Evolutionary conservation across 345 rosid species (phyloP), one percentile per base, ranked within the genome.

Genomic region (Camelina hispida): DNA sequence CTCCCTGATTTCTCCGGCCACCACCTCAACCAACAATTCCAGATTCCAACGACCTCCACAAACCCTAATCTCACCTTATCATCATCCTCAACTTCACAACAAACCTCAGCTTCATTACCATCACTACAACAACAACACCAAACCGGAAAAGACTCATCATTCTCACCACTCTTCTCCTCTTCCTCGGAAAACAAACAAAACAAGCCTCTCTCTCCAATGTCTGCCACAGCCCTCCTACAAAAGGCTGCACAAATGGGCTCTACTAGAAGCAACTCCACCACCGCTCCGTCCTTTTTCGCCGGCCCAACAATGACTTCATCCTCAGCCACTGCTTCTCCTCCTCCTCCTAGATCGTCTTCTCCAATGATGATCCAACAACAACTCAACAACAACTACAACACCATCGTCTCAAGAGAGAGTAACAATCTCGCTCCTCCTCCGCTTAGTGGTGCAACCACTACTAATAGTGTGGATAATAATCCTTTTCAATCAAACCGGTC

Each of bases 211-310:
- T 73, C 87, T 14, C 88, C 91, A 42, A 86, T 91, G 94, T 94
- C 96, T 0, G 97, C 98, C 13, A 94, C 98, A 1, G 96, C 95
- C 2, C 97, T 94, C 30, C 80, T 94, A 40, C 98, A 91, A 53
- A 94, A 94, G 66, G 98, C 97, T 32, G 98, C 98, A 4, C 97
- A 88, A 73, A 91, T 94, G 82, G 98, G 98, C 4, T 94, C 97
- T 34, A 85, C 93, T 28, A 83, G 93, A 82, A 87, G 89, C 88
- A 89, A 84, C 48, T 38, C 77, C 73, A 53, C 78, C 64, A 68
- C 85, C 4, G 15, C 69, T 67, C 84, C 85, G 1, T 78, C 90
- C 35, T 66, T 85, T 53, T 78, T 85, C 23, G 83, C 79, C 44
- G 83, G 63, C 22, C 66, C 73, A 64, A 79, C 71, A 53, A 78